Percentiles rank a stretch among this genome's conserved stretches.
These are phyloP conservation scores for Erythrobasidium hasegawianum DNA, from an alignment of 1,284 basidiomycete species.

Conservation along the genomic window DNA sequence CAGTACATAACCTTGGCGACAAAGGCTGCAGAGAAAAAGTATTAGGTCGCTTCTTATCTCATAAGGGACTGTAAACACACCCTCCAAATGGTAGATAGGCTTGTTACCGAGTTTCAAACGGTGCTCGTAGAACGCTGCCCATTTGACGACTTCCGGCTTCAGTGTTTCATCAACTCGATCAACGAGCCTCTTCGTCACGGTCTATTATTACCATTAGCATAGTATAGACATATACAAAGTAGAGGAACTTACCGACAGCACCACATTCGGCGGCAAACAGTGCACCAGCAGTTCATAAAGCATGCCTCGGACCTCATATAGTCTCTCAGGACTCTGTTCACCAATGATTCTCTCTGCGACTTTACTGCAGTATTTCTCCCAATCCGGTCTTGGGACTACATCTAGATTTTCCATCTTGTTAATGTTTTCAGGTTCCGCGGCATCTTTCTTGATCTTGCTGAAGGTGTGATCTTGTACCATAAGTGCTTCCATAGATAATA, in stretches of 20 bases:
- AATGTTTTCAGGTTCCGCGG: constrained; percentile 14
- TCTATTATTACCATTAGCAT: constrained; percentile 60
- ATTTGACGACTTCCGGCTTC: constrained; percentile 87
- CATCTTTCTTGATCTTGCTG: constrained; percentile 36
- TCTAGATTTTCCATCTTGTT: constrained; percentile 54
- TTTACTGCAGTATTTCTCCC: constrained; percentile 95
- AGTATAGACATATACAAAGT: constrained; percentile 8
- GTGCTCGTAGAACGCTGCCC: constrained; percentile 93
- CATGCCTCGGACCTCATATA: constrained; percentile 87
- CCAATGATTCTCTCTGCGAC: constrained; percentile 89
- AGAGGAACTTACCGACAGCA: constrained; percentile 66
- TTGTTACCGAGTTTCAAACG: constrained; percentile 86
- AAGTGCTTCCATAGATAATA: constrained; percentile 90
- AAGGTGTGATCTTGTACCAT: constrained; percentile 67
- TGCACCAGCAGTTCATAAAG: constrained; percentile 95
- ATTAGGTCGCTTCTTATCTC: neutral
- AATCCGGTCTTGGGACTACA: constrained; percentile 87
- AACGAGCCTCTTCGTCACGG: constrained; percentile 78
- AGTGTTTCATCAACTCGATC: constrained; percentile 80
- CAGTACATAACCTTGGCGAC: constrained; percentile 46
- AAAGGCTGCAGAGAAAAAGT: constrained; percentile 36
- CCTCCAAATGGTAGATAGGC: constrained; percentile 89
- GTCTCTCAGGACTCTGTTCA: constrained; percentile 83
- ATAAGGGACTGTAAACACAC: constrained; percentile 23
- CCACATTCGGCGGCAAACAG: constrained; percentile 91